Conservation (phyloP, 495 filamentous ascomycete genomes). For the Penicillium tannophilum region DNA sequence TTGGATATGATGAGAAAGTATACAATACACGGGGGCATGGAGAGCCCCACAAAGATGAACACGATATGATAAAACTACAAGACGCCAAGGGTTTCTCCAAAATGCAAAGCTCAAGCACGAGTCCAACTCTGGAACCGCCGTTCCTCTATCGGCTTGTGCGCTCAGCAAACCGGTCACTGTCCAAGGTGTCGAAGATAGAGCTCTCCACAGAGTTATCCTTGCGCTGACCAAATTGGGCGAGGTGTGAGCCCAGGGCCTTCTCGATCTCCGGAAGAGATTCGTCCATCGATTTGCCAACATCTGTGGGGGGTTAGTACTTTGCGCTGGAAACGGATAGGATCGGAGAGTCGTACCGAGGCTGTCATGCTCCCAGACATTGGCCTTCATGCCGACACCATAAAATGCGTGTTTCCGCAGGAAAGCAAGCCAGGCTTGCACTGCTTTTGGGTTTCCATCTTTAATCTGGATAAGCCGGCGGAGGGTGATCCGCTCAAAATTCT, state of each 20-base stretch:
- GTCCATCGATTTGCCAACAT: slow-evolving; percentile 68
- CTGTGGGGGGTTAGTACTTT: slow-evolving; percentile 40
- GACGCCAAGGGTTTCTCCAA: slow-evolving; percentile 25
- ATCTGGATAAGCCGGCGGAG: slow-evolving; percentile 87
- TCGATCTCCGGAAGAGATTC: slow-evolving; percentile 57
- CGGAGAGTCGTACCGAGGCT: slow-evolving; percentile 56
- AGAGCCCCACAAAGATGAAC: slow-evolving; percentile 11
- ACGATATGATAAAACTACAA: slow-evolving; percentile 23
- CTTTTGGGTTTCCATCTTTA: slow-evolving; percentile 86
- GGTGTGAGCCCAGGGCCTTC: slow-evolving; percentile 61
- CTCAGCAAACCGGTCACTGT: slow-evolving; percentile 36
- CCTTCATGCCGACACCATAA: slow-evolving; percentile 97
- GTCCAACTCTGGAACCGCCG: slow-evolving; percentile 21
- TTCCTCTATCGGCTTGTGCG: slow-evolving; percentile 27
- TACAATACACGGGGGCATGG: slow-evolving; percentile 26
- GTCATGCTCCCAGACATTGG: slow-evolving; percentile 89
- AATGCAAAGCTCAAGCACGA: slow-evolving; percentile 17
- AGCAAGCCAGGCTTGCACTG: slow-evolving; percentile 86
- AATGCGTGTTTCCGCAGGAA: slow-evolving; percentile 89
- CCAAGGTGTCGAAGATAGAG: slow-evolving; percentile 33
- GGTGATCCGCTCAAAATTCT: slow-evolving; percentile 95
- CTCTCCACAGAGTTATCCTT: slow-evolving; percentile 37
- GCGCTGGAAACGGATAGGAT: neutral
- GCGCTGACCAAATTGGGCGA: slow-evolving; percentile 63
- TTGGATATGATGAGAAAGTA: slow-evolving; percentile 9